phyloP scores from a whole-genome alignment of 2,329 filamentous ascomycete species.

The Plectosphaerella plurivora region DNA sequence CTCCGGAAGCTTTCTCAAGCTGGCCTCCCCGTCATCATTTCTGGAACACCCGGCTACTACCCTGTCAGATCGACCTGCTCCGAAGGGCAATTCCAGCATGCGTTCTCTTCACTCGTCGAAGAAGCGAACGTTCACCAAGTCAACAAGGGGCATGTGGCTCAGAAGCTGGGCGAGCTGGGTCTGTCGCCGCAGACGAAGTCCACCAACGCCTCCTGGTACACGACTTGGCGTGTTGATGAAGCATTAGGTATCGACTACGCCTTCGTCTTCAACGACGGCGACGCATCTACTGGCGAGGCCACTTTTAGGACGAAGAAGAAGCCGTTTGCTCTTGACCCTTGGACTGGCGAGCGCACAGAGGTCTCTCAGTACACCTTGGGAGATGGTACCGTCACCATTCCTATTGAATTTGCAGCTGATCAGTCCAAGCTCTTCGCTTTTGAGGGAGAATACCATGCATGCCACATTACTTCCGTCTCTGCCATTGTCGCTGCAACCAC shows the following conservation, averaged over 20 bases:
- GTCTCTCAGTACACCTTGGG: background rate
- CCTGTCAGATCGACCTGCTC: background rate
- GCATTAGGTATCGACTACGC: background rate
- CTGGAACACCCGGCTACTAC: slow-evolving; percentile 1
- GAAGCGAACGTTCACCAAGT: background rate
- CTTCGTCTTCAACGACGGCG: slow-evolving; percentile 1
- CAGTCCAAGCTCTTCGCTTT: slow-evolving; percentile 6
- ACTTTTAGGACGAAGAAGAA: background rate
- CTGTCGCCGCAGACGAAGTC: background rate
- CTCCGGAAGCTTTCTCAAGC: slow-evolving; percentile 27
- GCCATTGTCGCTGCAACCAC: background rate
- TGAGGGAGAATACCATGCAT: background rate
- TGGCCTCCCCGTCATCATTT: slow-evolving; percentile 38
- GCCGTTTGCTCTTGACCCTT: slow-evolving; percentile 4
- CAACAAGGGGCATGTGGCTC: background rate
- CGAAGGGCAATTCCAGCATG: background rate
- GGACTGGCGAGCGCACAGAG: slow-evolving; percentile 3
- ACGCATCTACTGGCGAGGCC: background rate
- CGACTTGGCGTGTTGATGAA: slow-evolving; percentile 2
- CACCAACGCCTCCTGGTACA: slow-evolving; percentile 5
- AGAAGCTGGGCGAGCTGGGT: background rate
- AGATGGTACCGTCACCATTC: background rate
- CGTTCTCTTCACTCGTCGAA: background rate
- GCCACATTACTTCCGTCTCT: background rate
- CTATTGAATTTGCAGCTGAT: slow-evolving; percentile 2